Conservation (phyloP, 164 flowering plant genomes). For the Cinnamomum micranthum region DNA sequence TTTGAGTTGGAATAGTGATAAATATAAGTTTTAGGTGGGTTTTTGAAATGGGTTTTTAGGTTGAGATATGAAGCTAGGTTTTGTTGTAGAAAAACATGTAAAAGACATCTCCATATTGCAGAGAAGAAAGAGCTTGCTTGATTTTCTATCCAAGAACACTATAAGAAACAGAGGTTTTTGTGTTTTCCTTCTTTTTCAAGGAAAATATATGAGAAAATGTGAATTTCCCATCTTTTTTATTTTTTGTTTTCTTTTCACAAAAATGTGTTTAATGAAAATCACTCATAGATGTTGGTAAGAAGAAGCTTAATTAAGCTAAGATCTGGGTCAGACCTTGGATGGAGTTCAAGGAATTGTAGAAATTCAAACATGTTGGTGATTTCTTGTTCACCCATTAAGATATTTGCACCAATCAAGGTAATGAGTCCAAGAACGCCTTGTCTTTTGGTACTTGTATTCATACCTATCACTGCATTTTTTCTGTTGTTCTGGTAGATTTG, state of each 20-base stretch:
- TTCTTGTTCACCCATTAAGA: constrained; percentile 46
- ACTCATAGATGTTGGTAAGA: constrained; percentile 55
- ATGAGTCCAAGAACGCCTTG: not conserved
- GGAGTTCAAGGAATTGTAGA: constrained; percentile 65
- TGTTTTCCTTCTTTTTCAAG: not conserved
- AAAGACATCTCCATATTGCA: too few relatives aligned
- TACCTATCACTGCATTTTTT: not conserved
- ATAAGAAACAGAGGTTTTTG: constrained; percentile 1
- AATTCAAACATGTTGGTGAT: constrained; percentile 54
- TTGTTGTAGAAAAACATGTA: too few relatives aligned
- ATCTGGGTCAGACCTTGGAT: constrained; percentile 78
- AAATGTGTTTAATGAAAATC: constrained; percentile 33
- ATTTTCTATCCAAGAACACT: too few relatives aligned
- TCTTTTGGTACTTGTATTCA: not conserved
- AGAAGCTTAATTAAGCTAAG: constrained; percentile 63
- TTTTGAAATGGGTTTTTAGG: too few relatives aligned
- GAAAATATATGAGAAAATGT: not conserved
- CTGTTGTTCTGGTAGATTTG: too few relatives aligned
- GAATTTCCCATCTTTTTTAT: not conserved
- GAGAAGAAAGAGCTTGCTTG: not conserved
- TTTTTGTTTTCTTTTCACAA: not conserved
- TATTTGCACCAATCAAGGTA: constrained; percentile 56
- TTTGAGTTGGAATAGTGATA: too few relatives aligned
- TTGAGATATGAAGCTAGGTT: too few relatives aligned
- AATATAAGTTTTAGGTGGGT: too few relatives aligned